phyloP scores from a whole-genome alignment of 2,329 filamentous ascomycete species.

The Claviceps lovelessii region DNA sequence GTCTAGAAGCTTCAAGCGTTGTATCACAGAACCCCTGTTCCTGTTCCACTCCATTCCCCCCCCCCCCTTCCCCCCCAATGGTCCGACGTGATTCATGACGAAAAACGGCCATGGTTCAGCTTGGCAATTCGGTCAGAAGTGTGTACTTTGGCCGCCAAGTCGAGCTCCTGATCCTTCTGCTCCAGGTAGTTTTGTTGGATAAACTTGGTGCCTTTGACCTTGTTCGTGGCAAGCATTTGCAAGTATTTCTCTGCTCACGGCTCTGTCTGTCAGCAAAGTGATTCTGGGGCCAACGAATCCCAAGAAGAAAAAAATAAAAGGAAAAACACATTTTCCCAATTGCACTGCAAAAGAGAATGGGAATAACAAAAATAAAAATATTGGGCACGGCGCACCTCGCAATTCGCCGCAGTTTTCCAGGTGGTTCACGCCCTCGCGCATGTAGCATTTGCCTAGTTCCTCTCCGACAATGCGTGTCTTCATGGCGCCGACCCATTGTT shows the following conservation, averaged over 20 bases:
- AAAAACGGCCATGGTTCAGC: constrained; percentile 21
- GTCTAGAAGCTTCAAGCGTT: background rate
- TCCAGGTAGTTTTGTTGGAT: constrained; percentile 63
- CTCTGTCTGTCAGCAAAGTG: background rate
- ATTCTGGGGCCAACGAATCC: background rate
- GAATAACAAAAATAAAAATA: background rate
- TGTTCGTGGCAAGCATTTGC: constrained; percentile 59
- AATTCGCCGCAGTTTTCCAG: constrained; percentile 72
- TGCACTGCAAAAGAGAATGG: no score
- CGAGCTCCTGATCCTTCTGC: constrained; percentile 31
- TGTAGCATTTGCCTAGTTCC: constrained; percentile 77
- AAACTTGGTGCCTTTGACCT: constrained; percentile 67
- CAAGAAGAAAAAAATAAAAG: no score
- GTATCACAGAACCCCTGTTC: background rate
- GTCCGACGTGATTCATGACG: constrained; percentile 12
- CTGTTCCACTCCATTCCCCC: background rate
- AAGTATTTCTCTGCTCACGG: constrained; percentile 56
- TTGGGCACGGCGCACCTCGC: constrained; percentile 43
- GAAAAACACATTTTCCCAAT: no score
- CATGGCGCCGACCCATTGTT: constrained; percentile 84
- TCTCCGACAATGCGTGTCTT: constrained; percentile 72
- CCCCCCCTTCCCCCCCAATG: background rate
- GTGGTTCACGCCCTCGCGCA: constrained; percentile 72
- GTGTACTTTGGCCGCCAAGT: constrained; percentile 25
- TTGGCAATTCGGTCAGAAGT: constrained; percentile 25